These are phyloP conservation scores for Boletus vermiculosoides DNA, from an alignment of 768 basidiomycete species.

Conservation along the genomic window DNA sequence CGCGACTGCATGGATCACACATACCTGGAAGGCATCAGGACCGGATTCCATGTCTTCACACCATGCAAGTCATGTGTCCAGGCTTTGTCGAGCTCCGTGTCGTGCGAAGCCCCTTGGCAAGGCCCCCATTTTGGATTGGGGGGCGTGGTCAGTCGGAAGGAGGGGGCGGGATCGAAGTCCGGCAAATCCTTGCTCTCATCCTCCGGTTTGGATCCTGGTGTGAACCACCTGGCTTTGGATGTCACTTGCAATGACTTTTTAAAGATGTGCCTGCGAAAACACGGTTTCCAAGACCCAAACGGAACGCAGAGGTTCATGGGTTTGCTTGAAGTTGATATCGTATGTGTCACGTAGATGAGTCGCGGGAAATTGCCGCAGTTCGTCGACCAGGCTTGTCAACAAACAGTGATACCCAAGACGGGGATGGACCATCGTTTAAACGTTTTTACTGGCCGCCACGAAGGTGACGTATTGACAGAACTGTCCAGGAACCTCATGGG, in stretches of 20 bases:
- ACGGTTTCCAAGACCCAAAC: neutral
- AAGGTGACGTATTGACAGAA: neutral
- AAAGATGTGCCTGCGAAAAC: neutral
- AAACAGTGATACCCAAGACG: neutral
- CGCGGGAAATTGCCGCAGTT: neutral
- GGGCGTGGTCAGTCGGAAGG: slow-evolving; percentile 37
- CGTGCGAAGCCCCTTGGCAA: slow-evolving; percentile 37
- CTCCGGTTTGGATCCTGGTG: slow-evolving; percentile 1
- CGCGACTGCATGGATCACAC: slow-evolving; percentile 10
- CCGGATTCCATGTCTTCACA: slow-evolving; percentile 44
- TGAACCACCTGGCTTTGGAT: slow-evolving; percentile 2
- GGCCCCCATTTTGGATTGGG: slow-evolving; percentile 45
- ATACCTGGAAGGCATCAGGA: slow-evolving; percentile 32
- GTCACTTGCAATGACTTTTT: neutral
- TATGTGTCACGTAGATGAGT: neutral
- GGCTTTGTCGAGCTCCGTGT: slow-evolving; percentile 19
- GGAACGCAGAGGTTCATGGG: slow-evolving; percentile 2
- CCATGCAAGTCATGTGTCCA: slow-evolving; percentile 36
- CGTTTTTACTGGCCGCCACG: neutral
- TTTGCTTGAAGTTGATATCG: neutral
- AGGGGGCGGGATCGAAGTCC: slow-evolving; percentile 21
- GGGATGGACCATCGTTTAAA: too few species aligned
- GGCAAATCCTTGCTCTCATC: slow-evolving; percentile 10
- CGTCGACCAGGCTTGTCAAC: neutral
- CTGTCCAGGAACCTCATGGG: neutral